Evolutionary conservation across 1,284 basidiomycete species (phyloP), one percentile per base, ranked within the genome.

Genomic region (Chiua sp.): DNA sequence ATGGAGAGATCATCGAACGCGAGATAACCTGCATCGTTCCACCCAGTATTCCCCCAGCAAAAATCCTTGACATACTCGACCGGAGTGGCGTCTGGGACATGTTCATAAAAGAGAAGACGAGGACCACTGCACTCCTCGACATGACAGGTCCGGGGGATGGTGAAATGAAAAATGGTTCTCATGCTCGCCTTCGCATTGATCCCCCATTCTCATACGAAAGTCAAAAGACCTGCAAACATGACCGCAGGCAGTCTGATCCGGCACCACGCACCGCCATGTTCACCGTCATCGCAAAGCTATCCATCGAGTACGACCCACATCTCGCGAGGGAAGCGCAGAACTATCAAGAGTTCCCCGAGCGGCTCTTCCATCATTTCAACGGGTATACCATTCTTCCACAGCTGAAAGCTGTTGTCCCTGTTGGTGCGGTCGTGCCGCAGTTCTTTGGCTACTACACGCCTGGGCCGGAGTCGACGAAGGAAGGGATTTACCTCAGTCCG

Each of bases 371-470:
- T 44, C 65, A 77, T 53, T 78, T 73, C 65, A 69, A 67, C 42
- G 77, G 77, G 22, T 75, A 72, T 48, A 73, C 73, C 23, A 49
- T 73, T 51, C 35, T 75, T 0, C 12, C 33, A 5, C 74, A 74
- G 22, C 46, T 72, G 7, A 53, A 62, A 20, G 48, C 68, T 37
- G 54, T 73, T 20, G 74, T 79, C 2, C 77, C 75, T 2, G 69
- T 76, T 22, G 53, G 65, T 2, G 78, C 77, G 0, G 53, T 78
- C 42, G 72, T 75, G 0, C 78, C 78, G 2, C 77, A 79, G 57
- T 78, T 78, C 56, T 80, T 78, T 47, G 78, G 79, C 11, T 77
- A 71, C 56, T 80, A 79, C 50, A 53, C 32, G 32, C 32, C 32
- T 12, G 32, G 7, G 3, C 70, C 66, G 51, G 22, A 12, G 18